A percentile compares a stretch with the other conserved stretches of the same genome.
Evolutionary conservation across 805 yeast genomes (phyloP).

Genomic region (Groenewaldozyma salmanticensis): DNA sequence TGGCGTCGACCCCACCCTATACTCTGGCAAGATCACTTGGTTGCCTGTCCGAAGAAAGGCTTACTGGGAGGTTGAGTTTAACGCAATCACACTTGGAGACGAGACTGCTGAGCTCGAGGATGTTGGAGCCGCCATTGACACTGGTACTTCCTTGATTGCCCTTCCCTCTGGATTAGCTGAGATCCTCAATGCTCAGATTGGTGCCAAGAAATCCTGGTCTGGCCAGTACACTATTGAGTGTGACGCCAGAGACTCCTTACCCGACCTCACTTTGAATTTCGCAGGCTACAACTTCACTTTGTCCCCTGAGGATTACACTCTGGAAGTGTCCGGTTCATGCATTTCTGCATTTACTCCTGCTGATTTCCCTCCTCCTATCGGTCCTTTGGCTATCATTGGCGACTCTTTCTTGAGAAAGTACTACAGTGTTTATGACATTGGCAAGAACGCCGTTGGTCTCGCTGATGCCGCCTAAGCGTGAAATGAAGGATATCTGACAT

Average conservation of each 20-base stretch:
- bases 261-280: slow-evolving; percentile 85
- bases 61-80: slow-evolving; percentile 96
- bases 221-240: slow-evolving; percentile 96
- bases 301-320: slow-evolving; percentile 80
- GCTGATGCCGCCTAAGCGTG: slow-evolving; percentile 50
- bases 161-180: slow-evolving; percentile 94
- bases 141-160: slow-evolving; percentile 95
- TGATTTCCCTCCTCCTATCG: slow-evolving; percentile 96
- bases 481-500: not conserved
- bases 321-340: slow-evolving; percentile 92
- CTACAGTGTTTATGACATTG: slow-evolving; percentile 89
- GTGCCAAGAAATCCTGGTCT: slow-evolving; percentile 94
- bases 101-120: slow-evolving; percentile 74
- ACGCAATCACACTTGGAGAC: slow-evolving; percentile 84
- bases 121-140: slow-evolving; percentile 96
- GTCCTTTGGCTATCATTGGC: slow-evolving; percentile 93
- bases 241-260: slow-evolving; percentile 70
- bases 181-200: slow-evolving; percentile 88
- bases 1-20: slow-evolving; percentile 73
- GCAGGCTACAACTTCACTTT: slow-evolving; percentile 88
- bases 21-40: slow-evolving; percentile 80
- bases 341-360: slow-evolving; percentile 93
- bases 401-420: slow-evolving; percentile 94
- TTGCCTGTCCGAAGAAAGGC: slow-evolving; percentile 99
- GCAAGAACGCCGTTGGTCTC: slow-evolving; percentile 87